phyloP scores from a whole-genome alignment of 2,329 filamentous ascomycete genomes.

The Shiraia sp. region DNA sequence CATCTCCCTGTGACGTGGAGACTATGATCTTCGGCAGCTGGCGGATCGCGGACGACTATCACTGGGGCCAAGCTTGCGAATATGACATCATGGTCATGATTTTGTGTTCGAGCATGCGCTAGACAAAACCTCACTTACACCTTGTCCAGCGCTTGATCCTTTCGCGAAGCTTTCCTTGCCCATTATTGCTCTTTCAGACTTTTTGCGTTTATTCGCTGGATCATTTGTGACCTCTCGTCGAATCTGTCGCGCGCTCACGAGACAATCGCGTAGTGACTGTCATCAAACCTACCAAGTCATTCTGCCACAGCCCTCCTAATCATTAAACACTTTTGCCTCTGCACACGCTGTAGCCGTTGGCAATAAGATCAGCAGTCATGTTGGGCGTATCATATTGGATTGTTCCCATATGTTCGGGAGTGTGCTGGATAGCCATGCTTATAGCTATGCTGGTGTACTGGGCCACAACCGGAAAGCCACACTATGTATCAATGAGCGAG shows the following conservation, averaged over 20 bases:
- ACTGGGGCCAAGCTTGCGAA: conserved; percentile 7
- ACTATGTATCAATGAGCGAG: conserved; percentile 64
- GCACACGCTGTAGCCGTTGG: background rate
- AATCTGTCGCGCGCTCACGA: conserved; percentile 7
- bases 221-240: conserved; percentile 1
- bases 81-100: conserved; percentile 16
- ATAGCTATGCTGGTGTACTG: conserved; percentile 73
- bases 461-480: conserved; percentile 60
- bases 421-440: conserved; percentile 60
- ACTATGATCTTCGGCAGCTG: conserved; percentile 1
- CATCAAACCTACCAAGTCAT: no score
- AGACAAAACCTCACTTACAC: conserved; percentile 8
- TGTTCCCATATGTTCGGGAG: conserved; percentile 69
- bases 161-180: conserved; percentile 4
- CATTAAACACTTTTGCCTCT: background rate
- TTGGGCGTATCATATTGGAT: conserved; percentile 58
- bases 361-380: conserved; percentile 20
- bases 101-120: conserved; percentile 9
- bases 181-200: conserved; percentile 4
- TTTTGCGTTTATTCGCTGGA: no score
- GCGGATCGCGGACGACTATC: conserved; percentile 11
- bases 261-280: conserved; percentile 7
- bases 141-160: conserved; percentile 2
- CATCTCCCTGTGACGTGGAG: conserved; percentile 11
- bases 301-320: background rate